Evolutionary conservation across 768 basidiomycete genomes (phyloP).

Genomic region (Daedaleopsis nitida): DNA sequence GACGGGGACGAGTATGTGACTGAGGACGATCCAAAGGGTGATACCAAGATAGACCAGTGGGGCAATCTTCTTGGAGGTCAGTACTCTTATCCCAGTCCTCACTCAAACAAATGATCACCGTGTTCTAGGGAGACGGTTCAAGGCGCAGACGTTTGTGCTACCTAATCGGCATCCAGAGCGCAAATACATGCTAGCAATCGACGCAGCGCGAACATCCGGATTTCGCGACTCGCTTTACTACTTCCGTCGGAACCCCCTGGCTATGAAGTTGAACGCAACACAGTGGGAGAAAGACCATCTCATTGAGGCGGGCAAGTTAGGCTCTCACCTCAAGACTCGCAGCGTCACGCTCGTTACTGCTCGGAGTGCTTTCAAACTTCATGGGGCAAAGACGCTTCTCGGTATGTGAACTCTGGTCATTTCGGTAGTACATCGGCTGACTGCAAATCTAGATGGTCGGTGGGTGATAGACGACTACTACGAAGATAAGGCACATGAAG

Average conservation of each 20-base stretch:
- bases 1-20: constrained; percentile 90
- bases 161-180: constrained; percentile 82
- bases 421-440: neutral
- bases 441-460: constrained; percentile 63
- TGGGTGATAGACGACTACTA: constrained; percentile 98
- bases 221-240: constrained; percentile 98
- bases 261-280: constrained; percentile 88
- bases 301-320: constrained; percentile 85
- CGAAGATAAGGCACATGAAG: constrained; percentile 78
- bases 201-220: constrained; percentile 94
- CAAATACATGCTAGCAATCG: constrained; percentile 95
- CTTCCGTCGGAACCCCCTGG: constrained; percentile 87
- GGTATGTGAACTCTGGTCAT: constrained; percentile 49
- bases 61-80: constrained; percentile 86
- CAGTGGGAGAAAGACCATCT: constrained; percentile 92
- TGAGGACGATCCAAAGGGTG: constrained; percentile 81
- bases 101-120: neutral
- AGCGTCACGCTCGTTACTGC: constrained; percentile 94
- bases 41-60: constrained; percentile 86
- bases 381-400: constrained; percentile 88
- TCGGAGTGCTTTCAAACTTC: constrained; percentile 90
- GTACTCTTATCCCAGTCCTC: neutral
- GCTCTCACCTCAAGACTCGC: constrained; percentile 84
- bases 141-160: constrained; percentile 85
- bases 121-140: constrained; percentile 77